Base-by-base conservation (phyloP, 1,284 basidiomycete species). In the Cryptococcus jaspeensis region DNA sequence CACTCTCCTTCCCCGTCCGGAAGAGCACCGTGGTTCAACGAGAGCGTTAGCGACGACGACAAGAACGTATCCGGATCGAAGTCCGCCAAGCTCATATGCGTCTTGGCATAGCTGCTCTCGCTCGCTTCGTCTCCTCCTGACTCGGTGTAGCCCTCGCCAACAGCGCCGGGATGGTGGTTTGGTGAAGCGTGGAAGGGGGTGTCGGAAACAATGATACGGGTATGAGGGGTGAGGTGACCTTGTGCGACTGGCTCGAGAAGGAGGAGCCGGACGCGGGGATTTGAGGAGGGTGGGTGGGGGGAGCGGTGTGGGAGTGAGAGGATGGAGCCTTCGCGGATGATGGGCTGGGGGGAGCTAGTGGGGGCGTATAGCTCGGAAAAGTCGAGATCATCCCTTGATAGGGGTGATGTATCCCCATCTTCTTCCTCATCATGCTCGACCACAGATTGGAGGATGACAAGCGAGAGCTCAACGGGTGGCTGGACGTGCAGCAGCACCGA, bases 231-330 rank as follows among this genome's bases (percentile, higher is more conserved):
- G 6, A 83, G 81, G 57, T 81, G 77, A 16, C 92, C 92, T 78
- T 92, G 89, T 20, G 83, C 75, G 23, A 87, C 85, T 1, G 91
- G 90, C 58, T 88, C 84, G 3, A 73, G 64, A 69, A 80, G 72
- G 11, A 80, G 72, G 23, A 81, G 68, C 22, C 67, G 66, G 61
- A 69, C 58, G 25, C 49, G 50, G 48, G 37, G 28, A n/a, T 46
- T 38, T 32, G 28, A 9, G 28, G 9, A 9, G 9, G 4, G 28
- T 16, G 8, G 48, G 5, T n/a, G 46, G 28, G 4, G 28, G 9
- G 28, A 9, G 35, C 13, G n/a, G 7, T 18, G 16, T 42, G 20
- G 25, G 15, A 38, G 35, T 28, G 32, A 56, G 51, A 36, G 45
- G 42, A 50, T 64, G 5, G 38, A 49, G 42, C 62, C 63, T 56